Evolutionary conservation across 2,329 filamentous ascomycete species (phyloP), one percentile per base, ranked within the genome.

Genomic region (Ophioceras dolichostomum): DNA sequence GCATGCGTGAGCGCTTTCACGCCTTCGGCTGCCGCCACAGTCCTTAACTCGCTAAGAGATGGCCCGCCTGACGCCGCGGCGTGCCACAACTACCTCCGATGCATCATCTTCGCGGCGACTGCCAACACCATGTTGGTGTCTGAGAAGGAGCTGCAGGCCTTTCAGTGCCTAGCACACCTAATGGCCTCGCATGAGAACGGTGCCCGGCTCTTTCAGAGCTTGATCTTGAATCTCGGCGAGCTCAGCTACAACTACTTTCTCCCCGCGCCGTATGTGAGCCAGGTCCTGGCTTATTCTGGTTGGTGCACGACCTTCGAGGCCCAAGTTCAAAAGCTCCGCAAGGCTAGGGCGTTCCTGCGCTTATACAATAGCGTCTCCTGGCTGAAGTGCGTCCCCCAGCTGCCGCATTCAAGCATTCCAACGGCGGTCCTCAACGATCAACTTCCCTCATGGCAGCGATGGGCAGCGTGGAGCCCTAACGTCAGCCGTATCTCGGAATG

Each of bases 371-470:
- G 28, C 17, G 19, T 41, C 3, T 37, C 35, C 4, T 45, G 43
- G 43, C 16, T 43, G 14, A 13, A 17, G 13, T n/a, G 32, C 7
- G 38, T 30, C 10, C 14, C 34, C 9, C 12, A 10, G 3, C 34
- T 35, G 8, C 26, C 75, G 73, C 61, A 68, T 12, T 31, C 32
- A 21, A 19, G 73, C 41, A 37, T 43, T 4, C 45, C 42, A 4
- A 34, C 38, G 18, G 36, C 39, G 16, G 41, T 49, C 10, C 31
- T 47, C 4, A 29, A 31, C 6, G 37, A 10, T 3, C 40, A 44
- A 18, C n/a, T 50, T 2, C 45, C 46, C 2, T 17, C 43, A 5
- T 38, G 42, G 20, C 13, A 16, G 5, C 6, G 39, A 6, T 49
- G 44, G 45, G 33, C 39, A 5, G 14, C 18, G 4, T 50, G 48